Percentiles rank a stretch among this genome's conserved stretches.
These are phyloP conservation scores for Cydonia oblonga DNA, from an alignment of 331 rosid species.

Conservation along the genomic window DNA sequence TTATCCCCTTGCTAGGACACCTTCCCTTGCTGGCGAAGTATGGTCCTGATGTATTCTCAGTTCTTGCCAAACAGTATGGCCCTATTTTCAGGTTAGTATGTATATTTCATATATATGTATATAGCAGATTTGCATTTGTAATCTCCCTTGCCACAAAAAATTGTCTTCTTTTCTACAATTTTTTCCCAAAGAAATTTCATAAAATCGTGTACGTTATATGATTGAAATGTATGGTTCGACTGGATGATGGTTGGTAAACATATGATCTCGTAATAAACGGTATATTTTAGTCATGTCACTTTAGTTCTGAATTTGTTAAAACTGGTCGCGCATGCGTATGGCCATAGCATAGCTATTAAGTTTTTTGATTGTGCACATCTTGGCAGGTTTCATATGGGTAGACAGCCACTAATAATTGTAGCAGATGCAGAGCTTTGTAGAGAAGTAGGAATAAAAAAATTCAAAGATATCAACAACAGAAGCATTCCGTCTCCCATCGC, in stretches of 20 bases:
- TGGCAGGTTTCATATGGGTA: slow-evolving; percentile 87
- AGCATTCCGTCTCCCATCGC: slow-evolving; percentile 87
- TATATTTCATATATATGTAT: too few relatives aligned
- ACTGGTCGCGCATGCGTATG: too few relatives aligned
- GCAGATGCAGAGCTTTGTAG: slow-evolving; percentile 81
- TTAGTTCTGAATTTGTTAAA: too few relatives aligned
- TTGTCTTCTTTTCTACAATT: not conserved
- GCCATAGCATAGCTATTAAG: too few relatives aligned
- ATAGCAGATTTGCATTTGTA: too few relatives aligned
- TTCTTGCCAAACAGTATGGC: slow-evolving; percentile 80
- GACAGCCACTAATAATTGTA: slow-evolving; percentile 74
- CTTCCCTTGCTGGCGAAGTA: slow-evolving; percentile 76
- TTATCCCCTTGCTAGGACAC: slow-evolving; percentile 71
- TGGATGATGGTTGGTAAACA: too few relatives aligned
- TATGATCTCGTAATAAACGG: too few relatives aligned
- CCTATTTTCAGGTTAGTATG: slow-evolving; percentile 76
- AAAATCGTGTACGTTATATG: too few relatives aligned
- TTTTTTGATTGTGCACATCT: not conserved
- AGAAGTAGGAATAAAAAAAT: slow-evolving; percentile 72
- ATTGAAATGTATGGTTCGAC: too few relatives aligned
- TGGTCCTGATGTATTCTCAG: slow-evolving; percentile 84
- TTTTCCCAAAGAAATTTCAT: not conserved
- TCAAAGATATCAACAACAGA: slow-evolving; percentile 65
- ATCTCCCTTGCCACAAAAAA: too few relatives aligned
- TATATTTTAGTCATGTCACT: too few relatives aligned